phyloP scores from a whole-genome alignment of 371 early-diverging fungal species.

The Umbelopsis sp. region DNA sequence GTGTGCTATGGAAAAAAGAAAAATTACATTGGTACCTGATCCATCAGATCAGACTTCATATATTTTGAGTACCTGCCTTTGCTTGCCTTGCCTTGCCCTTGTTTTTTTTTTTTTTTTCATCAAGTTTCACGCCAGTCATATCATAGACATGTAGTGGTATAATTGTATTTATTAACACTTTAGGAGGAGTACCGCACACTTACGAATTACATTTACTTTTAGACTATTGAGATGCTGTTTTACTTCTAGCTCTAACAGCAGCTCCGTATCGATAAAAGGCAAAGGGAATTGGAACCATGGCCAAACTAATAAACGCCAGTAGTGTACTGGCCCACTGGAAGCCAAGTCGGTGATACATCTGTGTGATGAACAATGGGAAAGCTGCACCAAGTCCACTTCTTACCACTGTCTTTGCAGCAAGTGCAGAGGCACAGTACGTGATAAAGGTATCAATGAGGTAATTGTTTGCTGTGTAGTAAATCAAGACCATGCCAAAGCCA shows the following conservation, averaged over 20 bases:
- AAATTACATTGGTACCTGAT: too few species aligned
- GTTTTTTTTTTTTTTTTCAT: too few species aligned
- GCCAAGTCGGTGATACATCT: slow-evolving; percentile 44
- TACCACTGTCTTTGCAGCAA: slow-evolving; percentile 48
- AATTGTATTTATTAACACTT: too few species aligned
- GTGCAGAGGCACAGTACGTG: slow-evolving; percentile 44
- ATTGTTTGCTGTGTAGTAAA: slow-evolving; percentile 46
- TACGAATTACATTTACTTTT: neutral
- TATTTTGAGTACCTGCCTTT: too few species aligned
- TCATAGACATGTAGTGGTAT: too few species aligned
- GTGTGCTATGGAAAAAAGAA: too few species aligned
- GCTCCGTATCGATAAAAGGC: slow-evolving; percentile 46
- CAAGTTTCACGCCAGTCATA: too few species aligned
- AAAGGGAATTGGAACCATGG: slow-evolving; percentile 50
- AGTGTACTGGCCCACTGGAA: slow-evolving; percentile 49
- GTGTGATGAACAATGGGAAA: slow-evolving; percentile 47
- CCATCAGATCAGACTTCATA: too few species aligned
- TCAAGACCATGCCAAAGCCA: slow-evolving; percentile 49
- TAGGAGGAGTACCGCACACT: too few species aligned
- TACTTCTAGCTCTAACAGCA: slow-evolving; percentile 39
- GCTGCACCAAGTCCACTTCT: slow-evolving; percentile 50
- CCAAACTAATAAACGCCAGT: slow-evolving; percentile 45
- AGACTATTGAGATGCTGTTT: slow-evolving; percentile 18
- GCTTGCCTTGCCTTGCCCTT: too few species aligned
- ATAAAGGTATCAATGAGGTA: slow-evolving; percentile 51